Base-by-base conservation (phyloP, 2,329 filamentous ascomycete genomes). In the Sporothrix pallida region DNA sequence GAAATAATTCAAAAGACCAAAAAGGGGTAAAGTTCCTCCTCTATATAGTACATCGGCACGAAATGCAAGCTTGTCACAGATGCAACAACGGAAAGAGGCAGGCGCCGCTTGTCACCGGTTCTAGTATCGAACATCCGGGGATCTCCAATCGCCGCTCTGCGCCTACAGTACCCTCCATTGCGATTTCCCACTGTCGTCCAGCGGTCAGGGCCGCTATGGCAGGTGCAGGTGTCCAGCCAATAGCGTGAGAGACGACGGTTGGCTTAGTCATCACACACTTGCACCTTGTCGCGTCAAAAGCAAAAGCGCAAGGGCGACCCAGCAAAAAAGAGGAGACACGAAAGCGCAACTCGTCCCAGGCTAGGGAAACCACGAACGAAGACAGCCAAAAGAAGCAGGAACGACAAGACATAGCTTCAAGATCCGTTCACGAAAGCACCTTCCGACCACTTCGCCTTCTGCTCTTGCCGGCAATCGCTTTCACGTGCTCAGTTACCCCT, bases 251-350 rank as follows among this genome's bases (percentile, higher is more conserved):
- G 31, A 7, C 31, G 31, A 7, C 7, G 31, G 31, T 37, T 37
- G 31, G 31, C 48, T 69, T 69, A 69, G 67, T 69, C 67, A 69
- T 37, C 9, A 9, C 26, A 9, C 65, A 7, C 65, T 52, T 42
- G 65, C n/a, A 52, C 46, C 63, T 12, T 31, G 65, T 68, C 67
- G 67, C 48, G 67, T 69, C 48, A n/a, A 70, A 58, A 70, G 42
- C 20, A 15, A 56, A 7, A 44, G 54, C 31, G 52, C 20, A 60
- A 70, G 54, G 52, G 52, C 54, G 37, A 70, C 68, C 68, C 50
- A 60, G 13, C n/a, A 20, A 54, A 60, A 70, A 56, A 60, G 52
- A 52, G 50, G 52, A 70, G 68, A 58, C 48, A n/a, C 46, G 46
- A 54, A 56, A 23, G 48, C 67, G 67, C 67, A 68, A 50, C 23